These are phyloP conservation scores for Colletotrichum sp. DNA, from an alignment of 2,329 filamentous ascomycete species.

Conservation along the genomic window DNA sequence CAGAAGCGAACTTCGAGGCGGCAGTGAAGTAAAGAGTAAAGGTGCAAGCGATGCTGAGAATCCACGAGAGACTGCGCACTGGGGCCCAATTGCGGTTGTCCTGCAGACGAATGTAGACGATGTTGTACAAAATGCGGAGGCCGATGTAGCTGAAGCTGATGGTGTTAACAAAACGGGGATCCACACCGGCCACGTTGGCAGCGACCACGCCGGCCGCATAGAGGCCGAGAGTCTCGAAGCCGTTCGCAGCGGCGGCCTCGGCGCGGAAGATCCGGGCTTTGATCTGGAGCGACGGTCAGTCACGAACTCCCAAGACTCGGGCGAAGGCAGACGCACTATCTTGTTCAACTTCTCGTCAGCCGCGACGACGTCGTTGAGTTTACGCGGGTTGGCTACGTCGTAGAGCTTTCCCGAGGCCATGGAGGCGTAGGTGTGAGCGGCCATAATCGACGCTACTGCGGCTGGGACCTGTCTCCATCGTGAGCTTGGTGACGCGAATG, in stretches of 20 bases:
- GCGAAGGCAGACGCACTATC: conserved; percentile 20
- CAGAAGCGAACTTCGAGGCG: conserved; percentile 30
- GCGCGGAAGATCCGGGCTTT: conserved; percentile 61
- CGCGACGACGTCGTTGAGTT: conserved; percentile 32
- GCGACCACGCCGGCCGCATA: conserved; percentile 49
- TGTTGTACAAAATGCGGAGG: conserved; percentile 44
- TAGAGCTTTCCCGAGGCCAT: conserved; percentile 34
- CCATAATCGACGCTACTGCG: conserved; percentile 38
- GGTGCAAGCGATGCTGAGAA: conserved; percentile 34
- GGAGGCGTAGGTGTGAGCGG: conserved; percentile 40
- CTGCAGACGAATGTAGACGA: conserved; percentile 48
- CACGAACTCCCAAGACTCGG: not conserved
- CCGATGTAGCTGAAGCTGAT: conserved; percentile 44
- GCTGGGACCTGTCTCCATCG: conserved; percentile 42
- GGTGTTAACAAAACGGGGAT: conserved; percentile 40
- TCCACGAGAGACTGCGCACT: conserved; percentile 45
- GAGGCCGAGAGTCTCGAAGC: conserved; percentile 48
- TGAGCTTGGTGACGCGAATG: not conserved
- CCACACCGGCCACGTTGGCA: conserved; percentile 48
- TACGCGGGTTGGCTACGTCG: conserved; percentile 44
- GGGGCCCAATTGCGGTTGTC: conserved; percentile 41
- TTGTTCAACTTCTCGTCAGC: conserved; percentile 37
- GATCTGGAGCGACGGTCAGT: conserved; percentile 33
- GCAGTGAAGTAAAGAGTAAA: conserved; percentile 47
- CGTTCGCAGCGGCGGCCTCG: conserved; percentile 53